Conservation (phyloP, 2,329 filamentous ascomycete genomes). For the Colletotrichum cordylinicola region DNA sequence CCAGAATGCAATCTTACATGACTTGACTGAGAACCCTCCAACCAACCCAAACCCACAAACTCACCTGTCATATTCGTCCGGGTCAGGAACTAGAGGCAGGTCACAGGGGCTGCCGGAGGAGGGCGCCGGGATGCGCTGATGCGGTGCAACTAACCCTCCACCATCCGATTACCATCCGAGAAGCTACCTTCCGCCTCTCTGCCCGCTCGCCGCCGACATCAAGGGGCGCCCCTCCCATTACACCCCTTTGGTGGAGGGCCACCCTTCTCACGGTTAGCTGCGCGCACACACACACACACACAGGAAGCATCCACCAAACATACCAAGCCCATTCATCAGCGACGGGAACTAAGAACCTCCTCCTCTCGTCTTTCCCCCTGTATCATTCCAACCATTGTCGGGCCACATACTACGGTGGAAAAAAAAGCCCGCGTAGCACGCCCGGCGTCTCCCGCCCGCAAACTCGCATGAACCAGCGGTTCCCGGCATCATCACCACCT, state of each 20-base stretch:
- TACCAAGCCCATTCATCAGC: not conserved
- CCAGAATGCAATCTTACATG: not conserved
- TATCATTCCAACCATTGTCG: not conserved
- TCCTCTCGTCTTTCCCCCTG: not conserved
- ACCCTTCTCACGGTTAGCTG: not conserved
- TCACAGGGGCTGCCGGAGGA: not conserved
- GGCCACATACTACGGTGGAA: not conserved
- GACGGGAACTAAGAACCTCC: not conserved
- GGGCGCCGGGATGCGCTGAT: not conserved
- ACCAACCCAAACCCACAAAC: not conserved
- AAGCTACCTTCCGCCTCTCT: not conserved
- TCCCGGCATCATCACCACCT: not conserved
- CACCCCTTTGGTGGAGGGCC: not conserved
- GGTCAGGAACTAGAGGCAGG: not conserved
- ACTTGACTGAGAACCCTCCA: not conserved
- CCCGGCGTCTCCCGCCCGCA: not conserved
- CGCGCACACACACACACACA: not conserved
- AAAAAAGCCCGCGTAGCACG: not conserved
- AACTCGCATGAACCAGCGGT: not conserved
- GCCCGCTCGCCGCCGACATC: not conserved
- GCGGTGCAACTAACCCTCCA: not conserved
- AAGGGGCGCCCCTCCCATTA: not conserved
- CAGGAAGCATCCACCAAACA: not conserved
- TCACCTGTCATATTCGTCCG: not conserved
- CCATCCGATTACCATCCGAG: not conserved